Base-by-base conservation (phyloP, 768 basidiomycete genomes). In the Suillus subluteus region DNA sequence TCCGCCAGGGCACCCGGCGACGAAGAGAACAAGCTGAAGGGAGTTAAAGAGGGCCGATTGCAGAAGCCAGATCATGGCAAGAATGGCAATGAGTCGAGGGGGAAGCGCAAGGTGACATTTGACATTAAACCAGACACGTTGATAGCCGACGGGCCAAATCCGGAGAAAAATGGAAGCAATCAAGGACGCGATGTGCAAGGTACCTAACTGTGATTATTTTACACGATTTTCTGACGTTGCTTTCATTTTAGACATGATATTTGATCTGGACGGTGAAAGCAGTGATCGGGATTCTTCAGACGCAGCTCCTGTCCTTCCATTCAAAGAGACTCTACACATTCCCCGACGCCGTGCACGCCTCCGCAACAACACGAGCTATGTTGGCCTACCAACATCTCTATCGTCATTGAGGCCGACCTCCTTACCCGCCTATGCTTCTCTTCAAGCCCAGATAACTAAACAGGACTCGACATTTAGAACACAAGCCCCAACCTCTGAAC, bases 91-190 rank as follows among this genome's bases (percentile, higher is more conserved):
- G 65, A 75, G 72, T 71, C 77, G 79, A 90, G 80, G 81, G 79
- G 82, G 61, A 91, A 88, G 75, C 82, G 87, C 67, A 91, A 87
- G 74, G 89, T 93, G 38, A 91, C 89, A 11, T 93, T 93, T 71
- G 85, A 92, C 68, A 84, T 90, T 59, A 80, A 88, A 72, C 85
- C 88, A 26, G 86, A 82, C 46, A 82, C 84, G 13, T 78, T 82
- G 32, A 80, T 83, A n/a, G 83, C 84, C 67, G 80, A 83, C 38
- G 75, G 75, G 35, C 77, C 78, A 21, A 77, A 75, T 41, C 66
- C 75, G 23, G 78, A 76, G 65, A 72, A 73, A 52, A 75, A 75
- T 50, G 78, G 75, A 48, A 77, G 79, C 64, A 75, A 72, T 30
- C 72, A 46, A 72, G 71, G 46, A 67, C 78, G 41, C 5, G 79